phyloP scores from a whole-genome alignment of 495 filamentous ascomycete genomes.

The Neurospora sp. region DNA sequence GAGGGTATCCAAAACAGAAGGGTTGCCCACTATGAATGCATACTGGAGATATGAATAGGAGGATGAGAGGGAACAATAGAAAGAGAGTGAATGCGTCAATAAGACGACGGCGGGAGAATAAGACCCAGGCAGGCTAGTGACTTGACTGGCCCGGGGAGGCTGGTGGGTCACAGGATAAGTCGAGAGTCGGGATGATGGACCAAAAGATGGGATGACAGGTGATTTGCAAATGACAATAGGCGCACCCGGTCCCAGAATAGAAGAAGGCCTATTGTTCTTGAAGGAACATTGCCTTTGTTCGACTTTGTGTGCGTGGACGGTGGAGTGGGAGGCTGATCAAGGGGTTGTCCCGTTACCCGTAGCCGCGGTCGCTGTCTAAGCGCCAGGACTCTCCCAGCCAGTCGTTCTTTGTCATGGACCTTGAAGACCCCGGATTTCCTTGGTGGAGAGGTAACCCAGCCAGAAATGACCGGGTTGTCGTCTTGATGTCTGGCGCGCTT shows the following conservation, averaged over 20 bases:
- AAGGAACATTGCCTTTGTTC: background rate
- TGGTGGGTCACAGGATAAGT: background rate
- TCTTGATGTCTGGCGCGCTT: background rate
- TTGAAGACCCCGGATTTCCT: background rate
- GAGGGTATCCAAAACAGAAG: slow-evolving; percentile 2
- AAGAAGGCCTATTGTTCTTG: background rate
- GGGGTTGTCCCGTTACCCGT: background rate
- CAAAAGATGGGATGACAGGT: background rate
- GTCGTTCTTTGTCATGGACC: slow-evolving; percentile 2
- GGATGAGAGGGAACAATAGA: slow-evolving; percentile 13
- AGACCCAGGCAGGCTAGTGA: background rate
- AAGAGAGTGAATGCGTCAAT: background rate
- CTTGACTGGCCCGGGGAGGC: slow-evolving; percentile 2
- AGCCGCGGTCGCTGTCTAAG: slow-evolving; percentile 5
- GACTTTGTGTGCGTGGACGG: background rate
- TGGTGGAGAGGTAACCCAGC: background rate
- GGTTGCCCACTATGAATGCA: slow-evolving; percentile 8
- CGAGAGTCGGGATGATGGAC: background rate
- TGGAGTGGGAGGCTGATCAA: background rate
- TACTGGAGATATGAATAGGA: slow-evolving; percentile 6
- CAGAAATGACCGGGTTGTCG: background rate
- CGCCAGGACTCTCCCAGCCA: slow-evolving; percentile 4
- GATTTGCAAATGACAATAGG: background rate
- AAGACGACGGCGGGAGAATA: slow-evolving; percentile 5
- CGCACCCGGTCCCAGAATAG: background rate